Percentiles rank a stretch among this genome's conserved stretches.
Conservation (phyloP, 2,329 filamentous ascomycete genomes). For the Aspergillus sp. region DNA sequence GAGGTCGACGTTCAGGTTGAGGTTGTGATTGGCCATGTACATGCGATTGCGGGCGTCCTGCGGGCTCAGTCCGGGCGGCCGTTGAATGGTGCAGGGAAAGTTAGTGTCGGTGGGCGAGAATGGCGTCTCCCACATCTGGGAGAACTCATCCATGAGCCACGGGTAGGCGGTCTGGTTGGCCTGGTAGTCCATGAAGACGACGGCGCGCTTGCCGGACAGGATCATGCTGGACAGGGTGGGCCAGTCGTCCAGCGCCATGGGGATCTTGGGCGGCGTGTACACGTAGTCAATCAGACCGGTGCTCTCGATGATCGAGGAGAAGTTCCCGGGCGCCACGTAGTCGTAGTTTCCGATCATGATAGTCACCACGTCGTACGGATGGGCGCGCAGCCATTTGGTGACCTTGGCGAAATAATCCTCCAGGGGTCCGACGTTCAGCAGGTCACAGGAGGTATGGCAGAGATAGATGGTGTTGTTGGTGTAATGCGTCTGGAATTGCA, state of each 20-base stretch:
- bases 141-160: conserved; percentile 85
- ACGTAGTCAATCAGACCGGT: conserved; percentile 71
- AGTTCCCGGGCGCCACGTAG: conserved; percentile 64
- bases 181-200: conserved; percentile 82
- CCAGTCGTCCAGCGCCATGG: conserved; percentile 75
- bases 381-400: conserved; percentile 66
- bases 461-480: conserved; percentile 65
- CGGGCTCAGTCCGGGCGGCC: conserved; percentile 65
- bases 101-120: conserved; percentile 68
- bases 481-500: conserved; percentile 60
- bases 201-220: conserved; percentile 64
- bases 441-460: conserved; percentile 80
- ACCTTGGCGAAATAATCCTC: conserved; percentile 70
- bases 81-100: conserved; percentile 77
- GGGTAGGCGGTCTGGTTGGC: conserved; percentile 76
- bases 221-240: conserved; percentile 79
- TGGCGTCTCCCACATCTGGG: conserved; percentile 85
- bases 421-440: conserved; percentile 78
- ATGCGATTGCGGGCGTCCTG: conserved; percentile 60
- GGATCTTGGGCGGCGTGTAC: conserved; percentile 69
- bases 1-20: conserved; percentile 74
- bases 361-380: conserved; percentile 86
- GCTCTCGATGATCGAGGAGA: conserved; percentile 65
- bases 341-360: conserved; percentile 83
- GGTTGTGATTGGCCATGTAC: conserved; percentile 87